Evolutionary conservation across 176 grass and related monocot species (phyloP).

Genomic region (Eremochloa ophiuroides): DNA sequence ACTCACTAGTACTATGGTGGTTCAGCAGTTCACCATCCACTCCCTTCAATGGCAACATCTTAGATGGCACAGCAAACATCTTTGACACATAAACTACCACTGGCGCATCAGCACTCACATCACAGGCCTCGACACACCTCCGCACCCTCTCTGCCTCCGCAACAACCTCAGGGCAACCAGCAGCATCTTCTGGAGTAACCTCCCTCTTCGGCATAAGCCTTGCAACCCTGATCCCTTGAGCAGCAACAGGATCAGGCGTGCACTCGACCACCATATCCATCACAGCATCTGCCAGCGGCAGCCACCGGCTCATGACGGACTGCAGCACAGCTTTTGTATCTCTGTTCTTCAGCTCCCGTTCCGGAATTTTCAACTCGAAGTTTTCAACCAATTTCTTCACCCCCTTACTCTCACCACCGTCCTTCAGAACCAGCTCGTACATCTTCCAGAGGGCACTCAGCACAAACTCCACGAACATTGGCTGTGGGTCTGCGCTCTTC

Average conservation of each 20-base stretch:
- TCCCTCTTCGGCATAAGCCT: constrained; percentile 71
- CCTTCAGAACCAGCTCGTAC: constrained; percentile 45
- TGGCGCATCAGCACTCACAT: constrained; percentile 45
- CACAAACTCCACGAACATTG: constrained; percentile 87
- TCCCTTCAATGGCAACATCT: constrained; percentile 60
- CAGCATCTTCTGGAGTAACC: constrained; percentile 25
- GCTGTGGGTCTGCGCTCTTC: constrained; percentile 48
- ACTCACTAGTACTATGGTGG: constrained; percentile 31
- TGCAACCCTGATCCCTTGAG: constrained; percentile 50
- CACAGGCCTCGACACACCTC: constrained; percentile 63
- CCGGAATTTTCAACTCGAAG: constrained; percentile 48
- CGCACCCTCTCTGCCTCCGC: constrained; percentile 62
- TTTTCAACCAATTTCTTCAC: constrained; percentile 45
- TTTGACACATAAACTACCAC: constrained; percentile 85
- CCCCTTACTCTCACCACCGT: constrained; percentile 36
- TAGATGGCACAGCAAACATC: constrained; percentile 78
- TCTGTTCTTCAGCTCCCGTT: constrained; percentile 67
- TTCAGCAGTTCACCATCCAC: constrained; percentile 48
- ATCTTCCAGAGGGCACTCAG: constrained; percentile 65
- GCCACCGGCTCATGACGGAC: constrained; percentile 75
- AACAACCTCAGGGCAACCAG: constrained; percentile 27
- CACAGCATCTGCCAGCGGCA: constrained; percentile 66
- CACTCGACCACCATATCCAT: constrained; percentile 79
- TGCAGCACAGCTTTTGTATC: constrained; percentile 62
- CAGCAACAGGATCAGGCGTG: constrained; percentile 63